Conservation (phyloP, 2,329 filamentous ascomycete genomes). For the Tolypocladium tundrense region DNA sequence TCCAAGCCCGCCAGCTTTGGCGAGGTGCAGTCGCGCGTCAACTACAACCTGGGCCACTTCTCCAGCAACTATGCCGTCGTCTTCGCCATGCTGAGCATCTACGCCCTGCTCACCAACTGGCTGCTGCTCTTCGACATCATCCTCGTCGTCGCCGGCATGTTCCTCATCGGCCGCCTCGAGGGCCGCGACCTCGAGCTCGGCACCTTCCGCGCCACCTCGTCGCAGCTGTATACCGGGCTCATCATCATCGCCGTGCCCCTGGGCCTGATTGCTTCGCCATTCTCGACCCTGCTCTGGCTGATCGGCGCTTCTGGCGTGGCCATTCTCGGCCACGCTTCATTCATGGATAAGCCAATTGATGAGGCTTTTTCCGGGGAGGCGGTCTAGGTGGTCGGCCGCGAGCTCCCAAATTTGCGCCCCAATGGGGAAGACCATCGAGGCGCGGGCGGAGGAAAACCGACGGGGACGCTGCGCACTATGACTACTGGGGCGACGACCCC, state of each 20-base stretch:
- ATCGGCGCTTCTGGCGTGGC: conserved; percentile 90
- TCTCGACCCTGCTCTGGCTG: conserved; percentile 83
- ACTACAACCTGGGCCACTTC: conserved; percentile 96
- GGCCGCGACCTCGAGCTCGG: conserved; percentile 84
- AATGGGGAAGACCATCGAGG: conserved; percentile 99
- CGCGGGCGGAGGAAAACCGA: conserved; percentile 58
- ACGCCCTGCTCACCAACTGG: conserved; percentile 83
- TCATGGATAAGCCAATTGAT: conserved; percentile 99
- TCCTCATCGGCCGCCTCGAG: conserved; percentile 79
- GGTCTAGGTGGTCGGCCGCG: conserved; percentile 99
- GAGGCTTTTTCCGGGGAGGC: conserved; percentile 99
- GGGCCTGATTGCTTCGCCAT: conserved; percentile 73
- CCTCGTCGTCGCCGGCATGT: conserved; percentile 78
- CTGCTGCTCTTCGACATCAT: conserved; percentile 85
- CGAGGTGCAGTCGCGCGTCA: conserved; percentile 84
- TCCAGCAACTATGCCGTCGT: conserved; percentile 96
- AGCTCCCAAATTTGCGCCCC: conserved; percentile 91
- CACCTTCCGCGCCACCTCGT: conserved; percentile 70
- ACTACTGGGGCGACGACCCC: conserved; percentile 21
- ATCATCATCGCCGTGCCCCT: conserved; percentile 76
- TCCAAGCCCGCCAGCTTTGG: conserved; percentile 89
- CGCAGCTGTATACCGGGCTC: conserved; percentile 87
- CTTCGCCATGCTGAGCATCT: conserved; percentile 92
- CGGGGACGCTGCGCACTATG: conserved; percentile 30
- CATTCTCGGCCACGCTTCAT: conserved; percentile 86